Percentiles rank a stretch among this genome's conserved stretches.
These are phyloP conservation scores for Aureobasidium sp. DNA, from an alignment of 2,329 filamentous ascomycete genomes.

Conservation along the genomic window DNA sequence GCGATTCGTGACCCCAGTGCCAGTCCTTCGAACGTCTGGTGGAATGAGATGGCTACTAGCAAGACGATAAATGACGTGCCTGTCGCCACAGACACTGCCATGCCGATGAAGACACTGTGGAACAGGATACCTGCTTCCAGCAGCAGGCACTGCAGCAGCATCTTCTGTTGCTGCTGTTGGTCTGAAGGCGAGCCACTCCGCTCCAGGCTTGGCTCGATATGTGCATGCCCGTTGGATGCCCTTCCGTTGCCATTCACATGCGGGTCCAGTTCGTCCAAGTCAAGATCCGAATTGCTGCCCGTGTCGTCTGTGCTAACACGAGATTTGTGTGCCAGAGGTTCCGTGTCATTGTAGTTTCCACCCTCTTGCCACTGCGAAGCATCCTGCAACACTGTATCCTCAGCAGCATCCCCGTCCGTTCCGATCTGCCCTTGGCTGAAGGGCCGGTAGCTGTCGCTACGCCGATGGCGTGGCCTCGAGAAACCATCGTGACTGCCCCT, in stretches of 20 bases:
- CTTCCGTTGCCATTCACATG: slow-evolving; percentile 16
- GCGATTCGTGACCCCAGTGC: slow-evolving; percentile 66
- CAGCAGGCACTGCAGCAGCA: slow-evolving; percentile 65
- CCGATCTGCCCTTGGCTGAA: slow-evolving; percentile 25
- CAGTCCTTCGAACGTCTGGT: slow-evolving; percentile 64
- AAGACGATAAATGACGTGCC: slow-evolving; percentile 59
- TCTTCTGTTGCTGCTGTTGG: slow-evolving; percentile 48
- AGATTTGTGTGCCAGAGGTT: background rate
- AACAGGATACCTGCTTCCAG: slow-evolving; percentile 74
- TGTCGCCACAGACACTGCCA: slow-evolving; percentile 63
- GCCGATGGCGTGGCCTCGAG: slow-evolving; percentile 4
- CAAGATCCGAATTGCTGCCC: slow-evolving; percentile 26
- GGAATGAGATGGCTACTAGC: slow-evolving; percentile 63
- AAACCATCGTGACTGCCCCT: slow-evolving; percentile 2
- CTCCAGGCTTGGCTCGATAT: background rate
- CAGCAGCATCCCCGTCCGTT: slow-evolving; percentile 3
- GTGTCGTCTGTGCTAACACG: background rate
- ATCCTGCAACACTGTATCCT: slow-evolving; percentile 1
- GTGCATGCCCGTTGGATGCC: background rate
- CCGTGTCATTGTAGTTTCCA: background rate
- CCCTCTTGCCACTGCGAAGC: slow-evolving; percentile 6
- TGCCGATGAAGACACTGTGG: slow-evolving; percentile 69
- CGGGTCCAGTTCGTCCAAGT: slow-evolving; percentile 29
- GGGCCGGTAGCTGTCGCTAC: slow-evolving; percentile 23
- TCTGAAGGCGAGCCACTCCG: slow-evolving; percentile 5